Conservation (phyloP, 441 rosid genomes). For the Aquilaria agallochum region DNA sequence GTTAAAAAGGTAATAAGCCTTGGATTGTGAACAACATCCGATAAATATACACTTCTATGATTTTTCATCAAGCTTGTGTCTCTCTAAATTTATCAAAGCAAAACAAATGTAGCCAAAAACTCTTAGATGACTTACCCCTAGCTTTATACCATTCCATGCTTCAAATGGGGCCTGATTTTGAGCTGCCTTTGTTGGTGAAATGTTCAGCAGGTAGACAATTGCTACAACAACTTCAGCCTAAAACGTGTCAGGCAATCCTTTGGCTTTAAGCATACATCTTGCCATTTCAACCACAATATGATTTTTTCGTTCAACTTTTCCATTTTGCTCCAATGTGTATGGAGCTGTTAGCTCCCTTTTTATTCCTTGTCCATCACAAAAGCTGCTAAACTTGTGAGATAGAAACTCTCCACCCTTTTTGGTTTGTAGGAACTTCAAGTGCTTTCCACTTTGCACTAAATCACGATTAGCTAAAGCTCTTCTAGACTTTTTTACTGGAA, state of each 20-base stretch:
- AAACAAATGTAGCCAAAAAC: neutral
- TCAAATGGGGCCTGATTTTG: neutral
- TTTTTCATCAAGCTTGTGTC: neutral
- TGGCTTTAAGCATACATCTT: neutral
- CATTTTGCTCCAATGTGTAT: conserved; percentile 4
- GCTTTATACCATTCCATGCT: neutral
- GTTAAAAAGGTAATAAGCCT: neutral
- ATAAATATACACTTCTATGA: neutral
- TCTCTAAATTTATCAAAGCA: conserved; percentile 2
- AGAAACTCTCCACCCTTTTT: neutral
- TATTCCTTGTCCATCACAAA: conserved; percentile 5
- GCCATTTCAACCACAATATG: neutral
- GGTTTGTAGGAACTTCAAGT: neutral
- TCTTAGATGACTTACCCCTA: neutral
- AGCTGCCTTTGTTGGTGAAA: too few species aligned
- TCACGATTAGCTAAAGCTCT: neutral
- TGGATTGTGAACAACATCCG: neutral
- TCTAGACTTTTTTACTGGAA: neutral
- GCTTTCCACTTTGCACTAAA: neutral
- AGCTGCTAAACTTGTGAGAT: neutral
- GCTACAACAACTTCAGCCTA: too few species aligned
- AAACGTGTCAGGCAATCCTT: neutral
- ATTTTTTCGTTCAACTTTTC: neutral
- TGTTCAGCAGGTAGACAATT: too few species aligned
- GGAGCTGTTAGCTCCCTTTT: neutral